These are phyloP conservation scores for Acidiella bohemica DNA, from an alignment of 495 filamentous ascomycete genomes.

Conservation along the genomic window DNA sequence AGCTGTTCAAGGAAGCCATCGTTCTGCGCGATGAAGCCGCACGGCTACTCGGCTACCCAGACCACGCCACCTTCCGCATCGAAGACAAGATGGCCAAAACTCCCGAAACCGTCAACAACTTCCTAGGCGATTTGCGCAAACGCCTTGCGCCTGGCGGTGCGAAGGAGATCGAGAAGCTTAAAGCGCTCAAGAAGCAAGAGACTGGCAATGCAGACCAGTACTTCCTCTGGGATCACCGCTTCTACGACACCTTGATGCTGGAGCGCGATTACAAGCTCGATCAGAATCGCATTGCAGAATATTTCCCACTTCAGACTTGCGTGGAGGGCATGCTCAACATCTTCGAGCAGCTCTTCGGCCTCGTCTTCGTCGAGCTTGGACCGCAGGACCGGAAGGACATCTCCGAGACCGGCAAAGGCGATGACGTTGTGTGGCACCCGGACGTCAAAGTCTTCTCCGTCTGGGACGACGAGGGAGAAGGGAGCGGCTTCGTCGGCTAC, in stretches of 20 bases:
- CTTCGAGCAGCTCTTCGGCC: constrained; percentile 84
- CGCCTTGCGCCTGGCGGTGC: constrained; percentile 63
- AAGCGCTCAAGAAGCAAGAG: constrained; percentile 70
- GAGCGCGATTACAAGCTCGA: constrained; percentile 84
- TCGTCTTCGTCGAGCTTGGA: constrained; percentile 74
- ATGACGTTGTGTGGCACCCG: constrained; percentile 57
- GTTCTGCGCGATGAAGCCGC: constrained; percentile 86
- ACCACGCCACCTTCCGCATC: constrained; percentile 81
- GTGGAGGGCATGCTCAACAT: constrained; percentile 86
- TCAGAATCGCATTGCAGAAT: constrained; percentile 79
- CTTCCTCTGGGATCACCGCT: constrained; percentile 81
- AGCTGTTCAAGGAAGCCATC: constrained; percentile 76
- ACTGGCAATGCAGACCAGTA: constrained; percentile 47
- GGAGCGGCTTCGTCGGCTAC: constrained; percentile 55
- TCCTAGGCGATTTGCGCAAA: constrained; percentile 65
- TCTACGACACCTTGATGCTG: constrained; percentile 83
- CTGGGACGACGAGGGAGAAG: constrained; percentile 54
- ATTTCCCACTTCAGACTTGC: constrained; percentile 77
- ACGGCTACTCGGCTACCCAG: constrained; percentile 76
- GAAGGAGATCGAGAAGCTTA: constrained; percentile 59
- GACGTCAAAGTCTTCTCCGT: constrained; percentile 58
- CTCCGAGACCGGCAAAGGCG: constrained; percentile 43
- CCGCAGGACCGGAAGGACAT: constrained; percentile 44
- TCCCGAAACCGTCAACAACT: constrained; percentile 69
- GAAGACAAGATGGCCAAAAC: constrained; percentile 98